phyloP scores from a whole-genome alignment of 2,329 filamentous ascomycete species.

The Sclerotinia minor region DNA sequence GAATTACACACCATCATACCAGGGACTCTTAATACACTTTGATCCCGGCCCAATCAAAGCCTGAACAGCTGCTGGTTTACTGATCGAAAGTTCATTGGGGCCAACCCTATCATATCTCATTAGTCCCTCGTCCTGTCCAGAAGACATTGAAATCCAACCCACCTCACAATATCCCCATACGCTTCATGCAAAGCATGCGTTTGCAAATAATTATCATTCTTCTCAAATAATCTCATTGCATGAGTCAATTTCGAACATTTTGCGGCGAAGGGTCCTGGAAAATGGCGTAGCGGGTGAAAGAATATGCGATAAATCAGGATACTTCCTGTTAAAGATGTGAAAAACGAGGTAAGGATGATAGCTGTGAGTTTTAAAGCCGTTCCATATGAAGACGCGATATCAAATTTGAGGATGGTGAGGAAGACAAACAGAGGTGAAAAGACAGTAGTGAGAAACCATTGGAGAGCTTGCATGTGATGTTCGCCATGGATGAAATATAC shows the following conservation, averaged over 20 bases:
- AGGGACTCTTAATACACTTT: constrained; percentile 32
- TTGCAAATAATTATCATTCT: constrained; percentile 27
- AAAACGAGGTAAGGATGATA: background rate
- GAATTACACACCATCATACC: constrained; percentile 32
- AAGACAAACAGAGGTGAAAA: background rate
- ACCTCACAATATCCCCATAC: constrained; percentile 36
- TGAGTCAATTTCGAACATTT: constrained; percentile 35
- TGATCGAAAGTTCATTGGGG: constrained; percentile 31
- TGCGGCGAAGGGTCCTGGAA: constrained; percentile 36
- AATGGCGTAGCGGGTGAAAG: constrained; percentile 42
- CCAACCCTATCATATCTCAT: constrained; percentile 21
- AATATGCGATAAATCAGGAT: constrained; percentile 57
- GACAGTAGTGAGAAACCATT: background rate
- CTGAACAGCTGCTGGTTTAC: constrained; percentile 30
- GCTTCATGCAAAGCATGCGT: constrained; percentile 29
- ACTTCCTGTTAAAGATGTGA: constrained; percentile 35
- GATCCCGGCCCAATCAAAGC: constrained; percentile 29
- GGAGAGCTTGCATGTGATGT: constrained; percentile 25
- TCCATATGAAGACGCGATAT: background rate
- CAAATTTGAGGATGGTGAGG: background rate
- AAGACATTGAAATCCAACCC: background rate
- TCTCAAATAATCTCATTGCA: constrained; percentile 15
- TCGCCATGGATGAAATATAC: constrained; percentile 36
- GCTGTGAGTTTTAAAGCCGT: background rate
- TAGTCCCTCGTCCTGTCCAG: background rate